A percentile compares a stretch with the other conserved stretches of the same genome.
These are phyloP conservation scores for Beauveria scarabaeidicola DNA, from an alignment of 2,329 filamentous ascomycete species.

Conservation along the genomic window DNA sequence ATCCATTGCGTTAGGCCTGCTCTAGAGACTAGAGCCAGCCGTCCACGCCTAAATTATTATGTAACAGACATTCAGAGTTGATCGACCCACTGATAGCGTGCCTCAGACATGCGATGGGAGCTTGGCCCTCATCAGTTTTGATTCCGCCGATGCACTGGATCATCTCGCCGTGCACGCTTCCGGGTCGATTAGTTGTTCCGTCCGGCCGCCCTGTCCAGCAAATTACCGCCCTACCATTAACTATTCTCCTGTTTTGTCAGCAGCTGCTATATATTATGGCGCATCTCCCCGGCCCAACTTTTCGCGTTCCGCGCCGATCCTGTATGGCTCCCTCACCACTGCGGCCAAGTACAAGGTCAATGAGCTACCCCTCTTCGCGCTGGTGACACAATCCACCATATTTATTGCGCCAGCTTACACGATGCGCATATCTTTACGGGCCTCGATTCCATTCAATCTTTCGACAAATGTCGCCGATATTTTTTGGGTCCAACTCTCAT, in stretches of 20 bases:
- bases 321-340: not conserved
- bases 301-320: not conserved
- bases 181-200: slow-evolving; percentile 6
- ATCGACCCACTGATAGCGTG: not conserved
- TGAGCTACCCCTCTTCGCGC: slow-evolving; percentile 1
- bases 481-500: not conserved
- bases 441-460: not conserved
- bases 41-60: not conserved
- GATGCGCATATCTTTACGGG: not conserved
- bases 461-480: not conserved
- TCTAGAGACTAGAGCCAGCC: no score
- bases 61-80: not conserved
- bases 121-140: not conserved
- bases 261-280: not conserved
- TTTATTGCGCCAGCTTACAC: slow-evolving; percentile 5
- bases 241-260: not conserved
- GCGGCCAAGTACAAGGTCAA: not conserved
- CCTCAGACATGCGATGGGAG: not conserved
- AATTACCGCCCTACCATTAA: not conserved
- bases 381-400: not conserved
- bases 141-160: not conserved
- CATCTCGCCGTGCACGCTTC: not conserved
- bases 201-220: not conserved
- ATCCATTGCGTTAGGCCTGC: not conserved
- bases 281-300: not conserved